Evolutionary conservation across 495 filamentous ascomycete genomes (phyloP), one percentile per base, ranked within the genome.

Genomic region (Geopyxis carbonaria): DNA sequence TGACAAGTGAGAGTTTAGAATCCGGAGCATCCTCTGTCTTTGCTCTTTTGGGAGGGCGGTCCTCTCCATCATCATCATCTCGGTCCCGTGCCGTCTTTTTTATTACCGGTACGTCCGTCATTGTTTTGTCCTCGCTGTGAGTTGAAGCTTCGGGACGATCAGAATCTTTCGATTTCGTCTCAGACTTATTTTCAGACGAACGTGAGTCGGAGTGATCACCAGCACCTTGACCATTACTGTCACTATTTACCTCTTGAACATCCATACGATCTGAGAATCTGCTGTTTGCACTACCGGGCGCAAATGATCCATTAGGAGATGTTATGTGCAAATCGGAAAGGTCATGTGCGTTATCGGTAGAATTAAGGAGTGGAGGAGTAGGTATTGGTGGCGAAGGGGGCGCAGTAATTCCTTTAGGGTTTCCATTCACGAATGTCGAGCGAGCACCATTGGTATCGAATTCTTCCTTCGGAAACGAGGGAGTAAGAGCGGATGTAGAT

Each of bases 41-140:
- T 24, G 78, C 66, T 19, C 82, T 72, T 59, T 93, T 92, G 5
- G 80, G 67, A 14, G 73, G 72, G 14, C 76, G 80, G 45, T 79
- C 80, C n/a, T 81, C 76, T 24, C 65, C 66, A 23, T 61, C 64
- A 23, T 71, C 75, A 0, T 83, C 75, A 44, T 80, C 78, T 6
- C 80, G 68, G 0, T 44, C 43, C 19, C 53, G 45, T 16, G 46
- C 40, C n/a, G 44, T 35, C 30, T 56, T 56, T 27, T 43, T 34
- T 5, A n/a, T n/a, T n/a, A 34, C 36, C 10, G 49, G 42, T 27
- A 34, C 45, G 49, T 54, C 51, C 24, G 34, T 22, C 51, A 54
- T 53, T 3, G 50, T 28, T 25, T 48, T 40, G 23, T 54, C 50
- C 28, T 22, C 34, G 5, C 20, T 19, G 7, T 23, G 2, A 20